phyloP scores from a whole-genome alignment of 2,329 filamentous ascomycete species.

The Cryoendolithus antarcticus region DNA sequence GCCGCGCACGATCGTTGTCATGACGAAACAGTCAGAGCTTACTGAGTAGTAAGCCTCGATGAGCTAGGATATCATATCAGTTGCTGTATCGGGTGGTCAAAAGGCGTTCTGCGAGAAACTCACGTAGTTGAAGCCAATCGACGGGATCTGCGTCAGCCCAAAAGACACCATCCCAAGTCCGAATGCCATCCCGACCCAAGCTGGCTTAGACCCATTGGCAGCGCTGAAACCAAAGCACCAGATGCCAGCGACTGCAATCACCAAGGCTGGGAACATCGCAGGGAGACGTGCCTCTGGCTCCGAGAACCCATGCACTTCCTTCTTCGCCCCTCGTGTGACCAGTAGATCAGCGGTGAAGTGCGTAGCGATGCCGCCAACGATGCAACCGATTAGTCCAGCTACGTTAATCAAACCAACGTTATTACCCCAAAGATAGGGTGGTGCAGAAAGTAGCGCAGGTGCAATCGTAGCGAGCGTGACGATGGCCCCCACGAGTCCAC shows the following conservation, averaged over 20 bases:
- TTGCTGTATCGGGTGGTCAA: no score
- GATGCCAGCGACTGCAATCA: slow-evolving; percentile 26
- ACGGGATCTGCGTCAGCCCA: slow-evolving; percentile 30
- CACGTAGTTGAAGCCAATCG: slow-evolving; percentile 32
- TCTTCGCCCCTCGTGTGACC: slow-evolving; percentile 25
- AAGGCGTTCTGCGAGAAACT: slow-evolving; percentile 1
- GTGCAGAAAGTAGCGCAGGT: slow-evolving; percentile 25
- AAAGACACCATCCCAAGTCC: slow-evolving; percentile 29
- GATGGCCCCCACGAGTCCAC: slow-evolving; percentile 29
- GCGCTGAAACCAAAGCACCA: slow-evolving; percentile 29
- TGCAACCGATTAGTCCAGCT: slow-evolving; percentile 26
- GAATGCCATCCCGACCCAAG: slow-evolving; percentile 29
- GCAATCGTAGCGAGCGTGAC: slow-evolving; percentile 29
- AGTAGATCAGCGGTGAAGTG: slow-evolving; percentile 27
- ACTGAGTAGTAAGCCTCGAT: slow-evolving; percentile 39
- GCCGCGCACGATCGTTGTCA: slow-evolving; percentile 38
- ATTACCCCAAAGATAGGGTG: slow-evolving; percentile 31
- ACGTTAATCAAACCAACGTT: slow-evolving; percentile 28
- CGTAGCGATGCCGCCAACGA: slow-evolving; percentile 25
- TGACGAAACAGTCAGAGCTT: slow-evolving; percentile 42
- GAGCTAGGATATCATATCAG: slow-evolving; percentile 21
- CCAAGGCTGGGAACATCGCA: slow-evolving; percentile 26
- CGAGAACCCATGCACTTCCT: slow-evolving; percentile 24
- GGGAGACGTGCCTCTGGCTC: slow-evolving; percentile 30
- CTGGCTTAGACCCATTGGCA: slow-evolving; percentile 22